Base-by-base conservation (phyloP, 345 rosid species). In the Eucalyptus sideroxylon region DNA sequence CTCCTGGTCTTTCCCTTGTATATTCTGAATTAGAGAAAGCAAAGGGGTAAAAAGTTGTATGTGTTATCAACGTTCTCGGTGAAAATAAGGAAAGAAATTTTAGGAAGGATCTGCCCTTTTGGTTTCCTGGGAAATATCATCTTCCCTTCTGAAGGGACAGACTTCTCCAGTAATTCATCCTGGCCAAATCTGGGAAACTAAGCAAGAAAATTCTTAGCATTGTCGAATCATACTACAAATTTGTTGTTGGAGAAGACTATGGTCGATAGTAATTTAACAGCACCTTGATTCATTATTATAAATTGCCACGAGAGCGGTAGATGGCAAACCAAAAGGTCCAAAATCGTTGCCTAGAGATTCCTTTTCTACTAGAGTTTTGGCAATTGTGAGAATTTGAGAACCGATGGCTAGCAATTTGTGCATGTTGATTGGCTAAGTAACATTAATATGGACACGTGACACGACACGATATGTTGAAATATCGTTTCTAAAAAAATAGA, bases 401-500 rank as follows among this genome's bases (percentile, higher is more conserved):
- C 23, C 2, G 14, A 34, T 72, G 7, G 82, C 26, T 34, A 17
- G 82, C 44, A 34, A 34, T 72, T 69, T 72, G 26, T 0, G 40
- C 44, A 34, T 34, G 82, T 53, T 53, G 11, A 53, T 53, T 53
- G 24, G 59, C 10, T 53, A 53, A 17, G 56, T 51, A 53, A 53
- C 24, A 53, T 1, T 0, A 3, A 19, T 53, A 53, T 0, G 4
- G 2, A 50, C 7, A 8, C 1, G 2, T 8, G 9, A 44, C 45
- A 44, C 45, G 3, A 2, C 9, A 44, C 9, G 2, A 42, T 8
- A 42, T 2, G 45, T 44, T 7, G 9, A 44, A 44, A 44, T 44
- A 44, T 44, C 2, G 1, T 44, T 44, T 44, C 2, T 44, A 8
- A 44, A 44, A 44, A 44, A 1, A 9, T 44, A 44, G 45, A 44